Base-by-base conservation (phyloP, 805 yeast genomes). In the Citeromyces matritensis region DNA sequence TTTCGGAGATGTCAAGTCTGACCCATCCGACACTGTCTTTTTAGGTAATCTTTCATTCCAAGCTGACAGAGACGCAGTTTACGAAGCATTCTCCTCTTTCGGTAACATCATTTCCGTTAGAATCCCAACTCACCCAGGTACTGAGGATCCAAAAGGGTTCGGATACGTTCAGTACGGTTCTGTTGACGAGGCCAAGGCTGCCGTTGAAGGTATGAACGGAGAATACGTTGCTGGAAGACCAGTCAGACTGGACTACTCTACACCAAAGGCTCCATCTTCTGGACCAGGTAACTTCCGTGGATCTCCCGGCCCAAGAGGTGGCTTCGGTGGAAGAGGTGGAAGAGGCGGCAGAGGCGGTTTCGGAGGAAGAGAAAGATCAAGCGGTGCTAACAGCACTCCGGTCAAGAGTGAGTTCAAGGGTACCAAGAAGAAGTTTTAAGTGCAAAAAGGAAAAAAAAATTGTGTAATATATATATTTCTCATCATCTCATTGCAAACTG, bases 141-240 rank as follows among this genome's bases (percentile, higher is more conserved):
- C 97, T 42, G 94, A 85, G 58, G 95, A 88, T 65, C 94, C 94
- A 58, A 91, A 91, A 73, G 98, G 98, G 45, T 91, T 91, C 63
- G 98, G 97, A 43, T 91, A 91, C 60, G 95, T 88, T 36, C 97
- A 91, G 64, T 88, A 71, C 53, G 65, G 80, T 29, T 67, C 78
- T 36, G 65, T 81, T 41, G 97, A 86, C 29, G 94, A 83, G 56
- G 96, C 98, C 45, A 71, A 77, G 58, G 70, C 75, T 39, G 97
- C 97, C 35, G 61, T 81, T 40, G 84, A 78, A 41, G 86, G 80
- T 35, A 58, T 85, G 60, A 81, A 83, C 56, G 97, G 97, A 54
- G 79, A 77, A 57, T 71, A 74, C 63, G 67, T 91, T 47, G 85
- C 74, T 40, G 94, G 94, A 45, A 77, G 98, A 65, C 73, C 95